Evolutionary conservation across 768 basidiomycete species (phyloP), one percentile per base, ranked within the genome.

Genomic region (Termitomyces sp.): DNA sequence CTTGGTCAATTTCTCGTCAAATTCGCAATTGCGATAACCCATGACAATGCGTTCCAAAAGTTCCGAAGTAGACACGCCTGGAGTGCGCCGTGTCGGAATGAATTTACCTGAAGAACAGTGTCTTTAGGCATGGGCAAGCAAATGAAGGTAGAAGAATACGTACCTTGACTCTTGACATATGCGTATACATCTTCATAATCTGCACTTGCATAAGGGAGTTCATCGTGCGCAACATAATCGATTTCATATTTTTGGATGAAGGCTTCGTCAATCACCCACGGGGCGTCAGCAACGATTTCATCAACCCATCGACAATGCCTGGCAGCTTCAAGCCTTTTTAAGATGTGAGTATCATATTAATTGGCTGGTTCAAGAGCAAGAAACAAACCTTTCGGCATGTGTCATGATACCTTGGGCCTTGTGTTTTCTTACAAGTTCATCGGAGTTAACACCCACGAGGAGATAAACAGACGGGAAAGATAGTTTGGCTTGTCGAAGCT

Each of bases 291-390:
- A 22, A 97, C 76, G 44, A 99, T 87, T 70, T 98, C 89, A 66
- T 97, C 94, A 0, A 94, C 94, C 96, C 96, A 99, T 53, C 92
- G 83, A 68, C 95, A 95, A 68, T 98, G 93, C n/a, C 91, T 79
- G n/a, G 87, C 89, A 5, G 89, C 83, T 71, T 98, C 97, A 62
- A 94, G 78, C 56, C 88, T 89, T 32, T 27, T 32, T 51, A 31
- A 1, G 16, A 13, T 10, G 16, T 51, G 13, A 49, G 23, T 5
- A 38, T n/a, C n/a, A 29, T 35, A 5, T 3, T n/a, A 29, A n/a
- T 16, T 10, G 7, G 20, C 40, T 39, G 25, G 49, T 35, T 16
- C 11, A 32, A 23, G 23, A 52, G 11, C 7, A 5, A 18, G 5
- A 5, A 33, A 40, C 56, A 18, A 40, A 64, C 59, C 63, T 54